phyloP scores from a whole-genome alignment of 1,284 basidiomycete species.

The Erythrobasidium hasegawianum region DNA sequence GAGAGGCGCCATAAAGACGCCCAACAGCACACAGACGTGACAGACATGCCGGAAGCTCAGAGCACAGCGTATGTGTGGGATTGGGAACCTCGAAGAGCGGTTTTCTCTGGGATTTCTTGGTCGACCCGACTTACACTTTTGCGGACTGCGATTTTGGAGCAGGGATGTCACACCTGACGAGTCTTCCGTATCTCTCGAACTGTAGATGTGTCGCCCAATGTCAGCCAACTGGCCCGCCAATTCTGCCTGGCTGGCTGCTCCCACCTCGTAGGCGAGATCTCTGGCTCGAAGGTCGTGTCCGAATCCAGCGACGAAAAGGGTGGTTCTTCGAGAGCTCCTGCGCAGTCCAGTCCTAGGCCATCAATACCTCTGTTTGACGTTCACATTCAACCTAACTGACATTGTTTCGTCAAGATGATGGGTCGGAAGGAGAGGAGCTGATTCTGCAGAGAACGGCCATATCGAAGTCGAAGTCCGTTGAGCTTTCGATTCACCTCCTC shows the following conservation, averaged over 20 bases:
- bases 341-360: too few relatives aligned
- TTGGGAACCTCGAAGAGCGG: not conserved
- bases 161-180: conserved; percentile 35
- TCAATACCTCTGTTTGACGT: too few relatives aligned
- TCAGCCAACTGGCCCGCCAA: not conserved
- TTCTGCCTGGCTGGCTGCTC: not conserved
- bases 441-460: too few relatives aligned
- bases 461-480: too few relatives aligned
- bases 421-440: too few relatives aligned
- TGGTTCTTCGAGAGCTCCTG: conserved; percentile 32
- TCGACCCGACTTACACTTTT: conserved; percentile 32
- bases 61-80: not conserved
- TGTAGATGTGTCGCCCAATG: not conserved
- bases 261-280: conserved; percentile 33
- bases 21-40: too few relatives aligned
- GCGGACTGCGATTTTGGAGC: conserved; percentile 25
- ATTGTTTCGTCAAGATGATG: too few relatives aligned
- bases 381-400: too few relatives aligned
- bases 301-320: conserved; percentile 35
- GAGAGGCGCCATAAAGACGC: too few relatives aligned
- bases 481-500: too few relatives aligned
- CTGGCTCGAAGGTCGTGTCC: conserved; percentile 33
- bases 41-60: too few relatives aligned
- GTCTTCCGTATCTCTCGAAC: conserved; percentile 33
- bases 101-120: not conserved